A percentile compares a stretch with the other conserved stretches of the same genome.
phyloP scores from a whole-genome alignment of 805 yeast species.

The Pichia nanzhaoensis region DNA sequence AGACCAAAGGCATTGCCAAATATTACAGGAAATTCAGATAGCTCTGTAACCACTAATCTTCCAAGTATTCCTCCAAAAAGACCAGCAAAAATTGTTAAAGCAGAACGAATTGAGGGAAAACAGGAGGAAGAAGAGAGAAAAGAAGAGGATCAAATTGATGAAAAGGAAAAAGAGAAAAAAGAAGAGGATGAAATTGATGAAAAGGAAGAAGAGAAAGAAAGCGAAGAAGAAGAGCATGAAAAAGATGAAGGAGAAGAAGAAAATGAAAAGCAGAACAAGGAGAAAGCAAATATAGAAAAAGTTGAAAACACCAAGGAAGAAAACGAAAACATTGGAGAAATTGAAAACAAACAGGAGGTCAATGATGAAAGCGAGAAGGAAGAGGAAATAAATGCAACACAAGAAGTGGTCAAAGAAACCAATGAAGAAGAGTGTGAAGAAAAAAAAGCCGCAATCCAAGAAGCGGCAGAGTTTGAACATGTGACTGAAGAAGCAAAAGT shows the following conservation, averaged over 20 bases:
- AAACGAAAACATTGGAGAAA: too few species aligned
- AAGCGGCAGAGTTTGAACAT: too few species aligned
- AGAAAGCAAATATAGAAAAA: too few species aligned
- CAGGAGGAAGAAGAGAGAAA: neutral
- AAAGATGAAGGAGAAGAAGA: too few species aligned
- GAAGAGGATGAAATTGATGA: neutral
- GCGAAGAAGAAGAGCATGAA: neutral
- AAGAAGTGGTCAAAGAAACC: neutral
- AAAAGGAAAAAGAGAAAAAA: neutral
- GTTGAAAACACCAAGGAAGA: neutral
- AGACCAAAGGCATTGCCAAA: constrained; percentile 10
- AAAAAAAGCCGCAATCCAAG: too few species aligned
- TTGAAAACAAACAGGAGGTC: neutral
- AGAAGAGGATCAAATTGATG: neutral
- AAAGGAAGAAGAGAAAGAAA: neutral
- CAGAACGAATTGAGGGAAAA: neutral
- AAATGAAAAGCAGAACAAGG: neutral
- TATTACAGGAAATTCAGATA: neutral
- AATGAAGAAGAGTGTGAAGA: neutral
- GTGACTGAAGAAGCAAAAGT: neutral
- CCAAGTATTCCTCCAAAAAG: neutral
- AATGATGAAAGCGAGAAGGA: neutral
- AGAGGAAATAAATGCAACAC: neutral
- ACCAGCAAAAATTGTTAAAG: neutral
- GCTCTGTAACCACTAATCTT: neutral